These are phyloP conservation scores for Rosa lucieae DNA, from an alignment of 306 rosid genomes.

Conservation along the genomic window DNA sequence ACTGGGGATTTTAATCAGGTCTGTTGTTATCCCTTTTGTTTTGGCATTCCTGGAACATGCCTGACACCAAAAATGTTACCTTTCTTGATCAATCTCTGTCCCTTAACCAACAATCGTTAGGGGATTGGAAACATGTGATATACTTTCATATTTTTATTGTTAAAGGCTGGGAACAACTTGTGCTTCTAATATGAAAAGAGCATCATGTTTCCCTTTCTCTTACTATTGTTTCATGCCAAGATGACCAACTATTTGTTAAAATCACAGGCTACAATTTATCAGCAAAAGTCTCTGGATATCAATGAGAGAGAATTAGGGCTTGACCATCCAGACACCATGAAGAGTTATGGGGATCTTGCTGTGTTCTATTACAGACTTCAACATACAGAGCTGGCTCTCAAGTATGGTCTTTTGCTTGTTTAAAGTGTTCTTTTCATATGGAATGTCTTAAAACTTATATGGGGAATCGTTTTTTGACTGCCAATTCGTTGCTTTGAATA, in stretches of 20 bases:
- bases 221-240: slow-evolving; percentile 22
- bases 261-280: slow-evolving; percentile 93
- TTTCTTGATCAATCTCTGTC: neutral
- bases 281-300: slow-evolving; percentile 96
- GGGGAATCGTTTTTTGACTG: neutral
- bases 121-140: neutral
- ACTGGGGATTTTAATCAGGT: slow-evolving; percentile 99
- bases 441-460: neutral
- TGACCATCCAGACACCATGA: slow-evolving; percentile 99
- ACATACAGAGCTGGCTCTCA: slow-evolving; percentile 95
- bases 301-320: slow-evolving; percentile 97
- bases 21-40: slow-evolving; percentile 25
- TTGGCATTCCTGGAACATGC: slow-evolving; percentile 31
- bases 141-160: neutral
- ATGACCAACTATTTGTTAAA: slow-evolving; percentile 28
- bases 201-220: neutral
- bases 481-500: neutral
- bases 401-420: slow-evolving; percentile 54
- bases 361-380: slow-evolving; percentile 99
- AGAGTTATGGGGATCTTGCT: slow-evolving; percentile 99
- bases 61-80: neutral
- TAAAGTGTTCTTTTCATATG: slow-evolving; percentile 4
- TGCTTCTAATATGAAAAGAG: neutral
- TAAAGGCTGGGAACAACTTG: neutral
- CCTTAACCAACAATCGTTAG: neutral